phyloP scores from a whole-genome alignment of 2,329 filamentous ascomycete species.

The Albophoma yamanashiensis region DNA sequence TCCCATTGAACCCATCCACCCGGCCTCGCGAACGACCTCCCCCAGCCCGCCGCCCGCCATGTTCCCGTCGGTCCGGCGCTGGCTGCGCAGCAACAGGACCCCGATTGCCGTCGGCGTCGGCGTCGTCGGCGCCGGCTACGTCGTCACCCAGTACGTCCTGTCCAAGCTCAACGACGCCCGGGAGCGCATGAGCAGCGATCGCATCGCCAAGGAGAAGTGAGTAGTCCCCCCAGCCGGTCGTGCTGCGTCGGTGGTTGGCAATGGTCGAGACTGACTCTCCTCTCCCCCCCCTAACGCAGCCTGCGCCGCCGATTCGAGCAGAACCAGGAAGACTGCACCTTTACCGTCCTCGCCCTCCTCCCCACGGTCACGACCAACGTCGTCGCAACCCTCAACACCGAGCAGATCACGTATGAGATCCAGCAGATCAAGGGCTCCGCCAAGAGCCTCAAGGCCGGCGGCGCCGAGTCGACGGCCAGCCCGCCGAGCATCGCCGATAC shows the following conservation, averaged over 20 bases:
- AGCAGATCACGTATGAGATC: conserved; percentile 84
- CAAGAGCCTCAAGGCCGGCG: conserved; percentile 47
- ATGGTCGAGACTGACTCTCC: not conserved
- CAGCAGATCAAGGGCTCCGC: conserved; percentile 76
- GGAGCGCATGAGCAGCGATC: conserved; percentile 92
- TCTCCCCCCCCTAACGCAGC: conserved; percentile 35
- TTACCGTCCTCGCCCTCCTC: conserved; percentile 89
- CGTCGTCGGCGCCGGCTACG: conserved; percentile 79
- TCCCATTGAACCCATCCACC: not conserved
- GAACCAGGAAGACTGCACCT: conserved; percentile 98
- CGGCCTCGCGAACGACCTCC: not conserved
- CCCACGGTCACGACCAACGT: conserved; percentile 88
- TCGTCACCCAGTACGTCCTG: conserved; percentile 86
- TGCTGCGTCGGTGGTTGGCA: too few species aligned
- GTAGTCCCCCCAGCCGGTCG: conserved; percentile 29
- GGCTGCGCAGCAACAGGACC: conserved; percentile 86
- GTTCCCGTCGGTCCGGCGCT: conserved; percentile 68
- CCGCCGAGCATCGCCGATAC: conserved; percentile 54
- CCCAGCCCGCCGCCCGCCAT: conserved; percentile 25
- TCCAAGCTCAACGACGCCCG: conserved; percentile 85
- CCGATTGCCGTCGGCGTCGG: conserved; percentile 81
- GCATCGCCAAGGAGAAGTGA: conserved; percentile 94
- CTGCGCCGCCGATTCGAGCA: conserved; percentile 94
- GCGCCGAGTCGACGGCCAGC: conserved; percentile 37
- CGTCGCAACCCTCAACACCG: conserved; percentile 77